Evolutionary conservation across 306 rosid species (phyloP), one percentile per base, ranked within the genome.

Genomic region (Quercus glauca): DNA sequence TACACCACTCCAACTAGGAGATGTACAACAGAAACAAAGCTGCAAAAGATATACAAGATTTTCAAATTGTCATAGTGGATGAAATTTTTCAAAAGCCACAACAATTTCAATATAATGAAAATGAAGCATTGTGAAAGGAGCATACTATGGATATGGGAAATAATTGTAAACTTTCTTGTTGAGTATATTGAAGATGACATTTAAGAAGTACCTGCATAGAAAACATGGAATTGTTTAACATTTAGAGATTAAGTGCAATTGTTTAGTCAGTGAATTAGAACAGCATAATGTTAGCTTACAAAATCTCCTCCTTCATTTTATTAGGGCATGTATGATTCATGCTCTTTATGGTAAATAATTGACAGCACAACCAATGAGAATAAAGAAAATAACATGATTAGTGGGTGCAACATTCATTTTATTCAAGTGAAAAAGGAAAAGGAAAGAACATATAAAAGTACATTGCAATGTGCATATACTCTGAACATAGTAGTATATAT

Each of bases 131-230:
- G 45, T 70, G 28, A 21, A n/a, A 73, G 75, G 15, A 63, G 41
- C 97, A 75, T 89, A 94, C 98, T 85, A 95, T 9, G 99, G 99
- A 78, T 95, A 95, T 43, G 99, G 99, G 84, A 95, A 95, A 58
- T 95, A 95, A 60, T 95, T 95, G 70, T 95, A 95, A 84, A 95
- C 90, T 87, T 91, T 95, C 90, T 95, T 95, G 92, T 95, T 95
- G 84, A 95, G 85, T 55, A 95, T 95, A 82, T 95, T 95, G 81
- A 95, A 95, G 79, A 95, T 95, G 75, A 95, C 99, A 73, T 95
- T 95, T 80, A 95, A 82, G 59, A 95, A 91, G 88, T 95, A 92
- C 99, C 97, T 95, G 86, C 87, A 73, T 35, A 58, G 51, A 82
- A 76, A 64, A 70, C 43, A 77, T 73, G 45, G 59, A 23, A 69